Percentiles rank a stretch among this genome's conserved stretches.
These are phyloP conservation scores for Lasiosphaeris hirsuta DNA, from an alignment of 495 filamentous ascomycete genomes.

Conservation along the genomic window DNA sequence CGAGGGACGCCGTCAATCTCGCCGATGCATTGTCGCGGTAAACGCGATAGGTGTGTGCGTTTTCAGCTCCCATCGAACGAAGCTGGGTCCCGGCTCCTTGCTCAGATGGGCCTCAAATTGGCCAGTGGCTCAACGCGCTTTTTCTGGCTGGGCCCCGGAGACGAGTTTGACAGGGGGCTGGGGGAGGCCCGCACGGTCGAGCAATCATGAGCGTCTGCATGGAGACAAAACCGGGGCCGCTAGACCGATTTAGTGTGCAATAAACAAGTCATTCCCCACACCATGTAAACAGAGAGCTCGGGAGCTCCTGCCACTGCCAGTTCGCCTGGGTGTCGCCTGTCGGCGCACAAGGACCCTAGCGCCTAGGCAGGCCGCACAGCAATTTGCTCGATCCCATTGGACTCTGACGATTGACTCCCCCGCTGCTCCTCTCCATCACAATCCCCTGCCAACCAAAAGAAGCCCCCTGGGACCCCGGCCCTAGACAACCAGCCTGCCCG, in stretches of 20 bases:
- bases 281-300: conserved; percentile 31
- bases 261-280: conserved; percentile 37
- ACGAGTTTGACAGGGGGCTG: conserved; percentile 20
- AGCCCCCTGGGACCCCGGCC: conserved; percentile 8
- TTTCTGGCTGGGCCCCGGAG: conserved; percentile 13
- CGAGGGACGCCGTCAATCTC: no score
- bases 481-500: conserved; percentile 25
- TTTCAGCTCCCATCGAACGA: conserved; percentile 30
- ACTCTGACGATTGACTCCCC: conserved; percentile 4
- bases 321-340: conserved; percentile 14
- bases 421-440: conserved; percentile 3
- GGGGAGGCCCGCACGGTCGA: conserved; percentile 9
- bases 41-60: conserved; percentile 9
- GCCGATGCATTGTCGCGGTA: conserved; percentile 5
- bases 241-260: conserved; percentile 28
- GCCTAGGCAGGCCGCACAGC: conserved; percentile 18
- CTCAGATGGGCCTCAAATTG: conserved; percentile 17
- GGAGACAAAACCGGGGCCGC: conserved; percentile 20
- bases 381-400: conserved; percentile 27
- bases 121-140: conserved; percentile 24
- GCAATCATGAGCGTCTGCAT: conserved; percentile 20
- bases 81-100: conserved; percentile 19
- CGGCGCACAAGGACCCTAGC: conserved; percentile 20
- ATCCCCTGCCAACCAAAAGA: conserved; percentile 6
- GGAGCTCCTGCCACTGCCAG: conserved; percentile 19